Percentiles rank a stretch among this genome's conserved stretches.
phyloP scores from a whole-genome alignment of 306 rosid genomes.

The Ammopiptanthus mongolicus region DNA sequence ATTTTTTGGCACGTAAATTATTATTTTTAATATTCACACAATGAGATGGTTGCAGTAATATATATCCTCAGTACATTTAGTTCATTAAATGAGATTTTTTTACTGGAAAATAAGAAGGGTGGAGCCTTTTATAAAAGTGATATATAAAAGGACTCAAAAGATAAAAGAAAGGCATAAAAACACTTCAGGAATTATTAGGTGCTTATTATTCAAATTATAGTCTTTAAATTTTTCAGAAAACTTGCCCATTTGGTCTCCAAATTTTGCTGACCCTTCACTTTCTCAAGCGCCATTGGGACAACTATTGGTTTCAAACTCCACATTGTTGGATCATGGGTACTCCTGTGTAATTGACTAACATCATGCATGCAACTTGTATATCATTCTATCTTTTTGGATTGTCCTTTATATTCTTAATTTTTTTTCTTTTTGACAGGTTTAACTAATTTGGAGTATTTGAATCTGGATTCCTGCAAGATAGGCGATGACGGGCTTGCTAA shows the following conservation, averaged over 20 bases:
- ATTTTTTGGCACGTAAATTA: no score
- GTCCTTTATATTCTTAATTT: not conserved
- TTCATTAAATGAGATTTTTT: not conserved
- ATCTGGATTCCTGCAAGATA: constrained; percentile 85
- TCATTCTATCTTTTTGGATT: constrained; percentile 6
- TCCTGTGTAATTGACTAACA: not conserved
- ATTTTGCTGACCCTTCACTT: not conserved
- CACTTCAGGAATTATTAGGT: not conserved
- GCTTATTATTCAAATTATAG: not conserved
- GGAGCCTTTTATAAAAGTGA: not conserved
- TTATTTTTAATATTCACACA: not conserved
- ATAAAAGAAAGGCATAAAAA: not conserved
- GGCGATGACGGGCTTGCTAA: constrained; percentile 73
- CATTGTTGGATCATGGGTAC: not conserved
- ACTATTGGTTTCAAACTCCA: not conserved
- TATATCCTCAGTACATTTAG: not conserved
- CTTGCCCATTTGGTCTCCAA: not conserved
- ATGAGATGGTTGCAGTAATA: not conserved
- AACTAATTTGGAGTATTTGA: constrained; percentile 79
- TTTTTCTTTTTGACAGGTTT: constrained; percentile 46
- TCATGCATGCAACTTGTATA: not conserved
- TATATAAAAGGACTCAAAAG: not conserved
- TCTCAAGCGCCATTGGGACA: not conserved
- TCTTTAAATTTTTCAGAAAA: not conserved
- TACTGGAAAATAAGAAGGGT: not conserved